A percentile compares a stretch with the other conserved stretches of the same genome.
phyloP scores from a whole-genome alignment of 2,329 filamentous ascomycete species.

The Zasmidium angulare region DNA sequence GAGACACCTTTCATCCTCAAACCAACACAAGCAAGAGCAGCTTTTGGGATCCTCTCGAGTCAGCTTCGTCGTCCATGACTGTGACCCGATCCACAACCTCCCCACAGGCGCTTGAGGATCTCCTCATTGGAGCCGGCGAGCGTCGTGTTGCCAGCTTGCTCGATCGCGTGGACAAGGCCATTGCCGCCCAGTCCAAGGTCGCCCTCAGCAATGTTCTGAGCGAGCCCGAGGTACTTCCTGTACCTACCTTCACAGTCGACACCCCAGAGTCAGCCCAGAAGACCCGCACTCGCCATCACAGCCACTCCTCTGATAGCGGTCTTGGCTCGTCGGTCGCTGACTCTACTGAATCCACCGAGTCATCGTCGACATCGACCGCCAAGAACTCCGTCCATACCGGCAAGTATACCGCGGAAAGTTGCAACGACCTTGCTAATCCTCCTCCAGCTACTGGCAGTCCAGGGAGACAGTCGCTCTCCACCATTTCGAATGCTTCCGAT shows the following conservation, averaged over 20 bases:
- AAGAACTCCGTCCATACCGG: conserved; percentile 26
- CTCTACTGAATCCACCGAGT: conserved; percentile 24
- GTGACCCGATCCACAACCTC: conserved; percentile 49
- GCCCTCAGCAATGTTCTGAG: conserved; percentile 42
- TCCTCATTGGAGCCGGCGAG: conserved; percentile 47
- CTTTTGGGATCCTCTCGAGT: conserved; percentile 38
- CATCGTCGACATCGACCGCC: conserved; percentile 20
- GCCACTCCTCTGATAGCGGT: conserved; percentile 82
- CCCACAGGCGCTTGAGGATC: conserved; percentile 49
- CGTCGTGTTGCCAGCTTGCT: conserved; percentile 47
- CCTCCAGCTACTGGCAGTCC: conserved; percentile 19
- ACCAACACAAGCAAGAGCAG: conserved; percentile 43
- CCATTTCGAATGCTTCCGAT: conserved; percentile 37
- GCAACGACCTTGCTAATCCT: conserved; percentile 11
- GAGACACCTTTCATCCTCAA: conserved; percentile 50
- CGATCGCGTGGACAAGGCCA: conserved; percentile 46
- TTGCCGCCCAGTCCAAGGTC: conserved; percentile 36
- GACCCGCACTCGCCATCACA: conserved; percentile 53
- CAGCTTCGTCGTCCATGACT: conserved; percentile 40
- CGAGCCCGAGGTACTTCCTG: conserved; percentile 50
- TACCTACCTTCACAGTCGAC: conserved; percentile 46
- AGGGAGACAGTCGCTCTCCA: conserved; percentile 46
- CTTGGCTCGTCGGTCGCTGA: conserved; percentile 74
- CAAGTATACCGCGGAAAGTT: conserved; percentile 18
- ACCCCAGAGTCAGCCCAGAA: conserved; percentile 28